Evolutionary conservation across 2,329 filamentous ascomycete species (phyloP), one percentile per base, ranked within the genome.

Genomic region (Xylaria digitata): DNA sequence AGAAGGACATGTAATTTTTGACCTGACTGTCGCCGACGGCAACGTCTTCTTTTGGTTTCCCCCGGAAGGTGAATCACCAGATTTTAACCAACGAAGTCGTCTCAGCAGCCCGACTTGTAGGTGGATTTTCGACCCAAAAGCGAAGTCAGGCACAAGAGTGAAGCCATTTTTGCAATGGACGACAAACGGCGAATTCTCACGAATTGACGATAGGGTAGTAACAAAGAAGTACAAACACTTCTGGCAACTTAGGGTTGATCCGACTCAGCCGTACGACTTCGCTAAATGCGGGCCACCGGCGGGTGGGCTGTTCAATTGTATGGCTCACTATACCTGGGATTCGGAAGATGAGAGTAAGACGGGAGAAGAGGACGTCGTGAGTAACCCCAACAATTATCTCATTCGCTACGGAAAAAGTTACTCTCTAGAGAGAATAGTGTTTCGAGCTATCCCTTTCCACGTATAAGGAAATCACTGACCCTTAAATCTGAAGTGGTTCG

Each of bases 171-270:
- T 78, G 8, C 72, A 75, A 1, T 82, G 80, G 78, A 66, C 75
- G n/a, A 82, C 75, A 13, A 84, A 83, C 66, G 81, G 80, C n/a
- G 82, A 85, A 72, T 85, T 85, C 75, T 82, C 81, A 9, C 79
- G 83, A 11, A 83, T 84, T 64, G 82, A 85, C 67, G 82, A 85
- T 69, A 80, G 82, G 1, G 81, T 79, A 62, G 78, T 81, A 23
- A 81, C 81, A 4, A 81, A 81, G 70, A 75, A 76, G 48, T 83
- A 84, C 71, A 73, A 72, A 9, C 81, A 84, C 73, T 83, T 83
- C 72, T 85, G 83, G 82, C 81, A 83, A 67, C 76, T 80, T 3
- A 76, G 73, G 68, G 78, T 78, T 37, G 79, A 78, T 53, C 76
- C 73, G 6, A 76, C 71, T 6, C 73, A 59, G 64, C 82, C 78